Base-by-base conservation (phyloP, 441 rosid genomes). In the Daphne laureola region DNA sequence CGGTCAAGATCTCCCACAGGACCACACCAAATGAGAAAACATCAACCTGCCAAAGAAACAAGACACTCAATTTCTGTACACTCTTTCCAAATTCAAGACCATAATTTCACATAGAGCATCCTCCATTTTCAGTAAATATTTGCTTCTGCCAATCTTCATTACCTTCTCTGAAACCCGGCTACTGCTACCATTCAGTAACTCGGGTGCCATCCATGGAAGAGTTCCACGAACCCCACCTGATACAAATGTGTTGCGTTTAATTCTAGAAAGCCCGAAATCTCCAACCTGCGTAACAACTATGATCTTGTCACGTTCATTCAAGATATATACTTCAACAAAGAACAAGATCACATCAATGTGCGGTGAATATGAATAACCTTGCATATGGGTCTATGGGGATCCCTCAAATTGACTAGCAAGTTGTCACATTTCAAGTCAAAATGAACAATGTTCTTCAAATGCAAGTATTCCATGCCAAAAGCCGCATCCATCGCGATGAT, bases 161-260 rank as follows among this genome's bases (percentile, higher is more conserved):
- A 90, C 97, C 82, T 85, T 85, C 73, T 90, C 96, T 4, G 96
- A 90, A 57, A 87, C 98, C 38, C 81, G 82, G 59, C 62, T 83
- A 59, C 81, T 90, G 69, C 78, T 81, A 17, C 96, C 98, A 18
- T 80, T 85, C 67, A 90, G 67, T 46, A 87, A 73, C 62, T 90
- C 95, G 3, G 98, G 98, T 27, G 96, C 97, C 96, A 90, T 90
- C 97, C 97, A 87, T 11, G 97, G 97, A 53, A 90, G 94, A 27
- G 98, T 90, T 72, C 98, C 98, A 54, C 96, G 80, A 36, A 90
- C 89, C 21, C 96, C 96, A 49, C 96, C 96, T 1, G 96, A 85
- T 16, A 87, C 95, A 0, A 90, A 80, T 5, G 98, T 90, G 67
- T 90, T 87, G 35, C 81, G 79, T 61, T 90, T 90, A 51, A 90